phyloP scores from a whole-genome alignment of 2,329 filamentous ascomycete species.

The Aspergillus aculeatus region DNA sequence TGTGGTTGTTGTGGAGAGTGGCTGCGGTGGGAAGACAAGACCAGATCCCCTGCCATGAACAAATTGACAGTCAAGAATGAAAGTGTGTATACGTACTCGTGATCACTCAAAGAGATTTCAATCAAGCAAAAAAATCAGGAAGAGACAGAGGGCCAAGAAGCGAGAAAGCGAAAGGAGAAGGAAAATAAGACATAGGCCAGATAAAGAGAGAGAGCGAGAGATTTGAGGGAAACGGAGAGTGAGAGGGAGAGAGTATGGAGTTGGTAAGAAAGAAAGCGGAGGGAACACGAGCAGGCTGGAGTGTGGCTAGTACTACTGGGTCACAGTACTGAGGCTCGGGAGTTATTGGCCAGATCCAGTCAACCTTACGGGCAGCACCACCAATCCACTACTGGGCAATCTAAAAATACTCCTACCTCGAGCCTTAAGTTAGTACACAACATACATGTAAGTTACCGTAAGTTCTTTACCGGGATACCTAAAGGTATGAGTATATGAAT shows the following conservation, averaged over 20 bases:
- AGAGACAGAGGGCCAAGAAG: slow-evolving; percentile 2
- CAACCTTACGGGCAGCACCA: not conserved
- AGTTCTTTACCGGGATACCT: too few relatives aligned
- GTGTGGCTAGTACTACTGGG: slow-evolving; percentile 15
- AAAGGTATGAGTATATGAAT: too few relatives aligned
- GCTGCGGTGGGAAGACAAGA: not conserved
- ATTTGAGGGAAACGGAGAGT: not conserved
- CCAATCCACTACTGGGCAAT: too few relatives aligned
- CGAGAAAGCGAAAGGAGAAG: slow-evolving; percentile 1
- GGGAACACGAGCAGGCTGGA: slow-evolving; percentile 13
- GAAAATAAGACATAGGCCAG: not conserved
- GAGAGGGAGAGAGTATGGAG: slow-evolving; percentile 1
- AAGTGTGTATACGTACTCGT: not conserved
- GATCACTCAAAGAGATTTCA: not conserved
- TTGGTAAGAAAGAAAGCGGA: not conserved
- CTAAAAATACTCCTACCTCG: not conserved
- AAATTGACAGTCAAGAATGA: not conserved
- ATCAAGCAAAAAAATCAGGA: not conserved
- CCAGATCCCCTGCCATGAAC: not conserved
- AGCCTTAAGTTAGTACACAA: too few relatives aligned
- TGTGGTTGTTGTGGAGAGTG: not conserved
- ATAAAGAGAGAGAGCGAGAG: not conserved
- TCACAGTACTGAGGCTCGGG: not conserved
- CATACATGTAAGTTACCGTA: too few relatives aligned
- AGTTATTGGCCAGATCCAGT: not conserved